Evolutionary conservation across 2,329 filamentous ascomycete genomes (phyloP), one percentile per base, ranked within the genome.

Genomic region (Ophidiomyces ophidiicola): DNA sequence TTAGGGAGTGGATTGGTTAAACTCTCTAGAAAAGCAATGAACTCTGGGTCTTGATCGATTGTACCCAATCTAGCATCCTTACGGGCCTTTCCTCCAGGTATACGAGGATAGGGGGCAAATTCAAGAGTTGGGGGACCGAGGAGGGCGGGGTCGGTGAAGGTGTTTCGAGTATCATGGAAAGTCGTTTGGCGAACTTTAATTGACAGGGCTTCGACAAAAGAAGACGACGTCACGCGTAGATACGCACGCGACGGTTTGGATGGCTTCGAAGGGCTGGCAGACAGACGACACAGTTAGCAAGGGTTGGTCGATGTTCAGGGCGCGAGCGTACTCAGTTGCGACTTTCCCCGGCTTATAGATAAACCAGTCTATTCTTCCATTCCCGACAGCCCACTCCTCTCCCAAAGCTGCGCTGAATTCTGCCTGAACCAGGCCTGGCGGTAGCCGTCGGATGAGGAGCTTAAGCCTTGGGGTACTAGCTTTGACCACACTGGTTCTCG

Each of bases 41-140:
- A 98, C 51, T 96, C 90, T 0, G 84, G 78, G 53, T 98, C 90
- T 56, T 94, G 86, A 52, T 98, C 90, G 49, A 98, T 96, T 2
- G 86, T 94, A 38, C 88, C 90, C 57, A 94, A 84, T 10, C 87
- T 78, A 38, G 78, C 76, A 65, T 98, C 90, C 39, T 76, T 74
- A 23, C 85, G 78, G 35, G 75, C 74, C 57, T 83, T 84, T 24
- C 70, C 74, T 43, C 74, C 75, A 1, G 88, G 85, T 1, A 85
- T 74, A 52, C 87, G 87, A 48, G 84, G 83, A 63, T 87, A 93
- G 1, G 81, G 74, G 12, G 87, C 77, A 52, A 83, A 83, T 53
- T 94, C 87, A 34, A 94, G 67, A 4, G 73, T 72, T 0, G 90
- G 87, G 1, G 82, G 82, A 0, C 82, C 82, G 39, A 90, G 67